Conservation (phyloP, 106 monocot genomes). For the Posidonia australis region DNA sequence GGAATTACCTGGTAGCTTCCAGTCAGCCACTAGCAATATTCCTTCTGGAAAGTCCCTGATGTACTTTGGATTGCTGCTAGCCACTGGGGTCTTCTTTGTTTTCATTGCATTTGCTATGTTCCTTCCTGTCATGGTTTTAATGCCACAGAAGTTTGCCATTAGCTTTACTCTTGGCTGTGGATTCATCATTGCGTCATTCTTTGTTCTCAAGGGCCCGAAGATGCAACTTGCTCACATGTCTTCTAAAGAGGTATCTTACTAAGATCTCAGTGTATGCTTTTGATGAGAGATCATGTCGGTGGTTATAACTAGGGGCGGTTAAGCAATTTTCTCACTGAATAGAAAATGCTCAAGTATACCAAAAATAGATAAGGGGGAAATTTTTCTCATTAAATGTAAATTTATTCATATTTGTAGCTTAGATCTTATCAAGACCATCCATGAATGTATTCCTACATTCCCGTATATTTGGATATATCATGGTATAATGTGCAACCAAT, state of each 20-base stretch:
- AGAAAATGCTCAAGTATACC: too few relatives aligned
- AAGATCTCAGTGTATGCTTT: not conserved
- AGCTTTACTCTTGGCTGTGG: constrained; percentile 87
- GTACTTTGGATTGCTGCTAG: constrained; percentile 80
- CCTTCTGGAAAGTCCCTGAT: constrained; percentile 81
- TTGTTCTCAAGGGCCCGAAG: constrained; percentile 86
- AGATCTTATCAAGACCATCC: too few relatives aligned
- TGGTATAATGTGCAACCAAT: too few relatives aligned
- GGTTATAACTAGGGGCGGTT: too few relatives aligned
- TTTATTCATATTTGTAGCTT: too few relatives aligned
- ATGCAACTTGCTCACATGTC: constrained; percentile 87
- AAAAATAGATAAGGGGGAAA: too few relatives aligned
- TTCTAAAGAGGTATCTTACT: constrained; percentile 66
- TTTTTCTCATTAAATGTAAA: too few relatives aligned
- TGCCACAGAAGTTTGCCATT: constrained; percentile 99
- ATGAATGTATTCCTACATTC: too few relatives aligned
- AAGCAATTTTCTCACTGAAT: too few relatives aligned
- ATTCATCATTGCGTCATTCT: constrained; percentile 86
- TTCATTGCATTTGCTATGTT: constrained; percentile 82
- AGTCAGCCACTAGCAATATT: constrained; percentile 63
- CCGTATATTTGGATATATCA: too few relatives aligned
- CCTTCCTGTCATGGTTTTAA: constrained; percentile 76
- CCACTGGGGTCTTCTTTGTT: constrained; percentile 75
- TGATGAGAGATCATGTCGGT: too few relatives aligned
- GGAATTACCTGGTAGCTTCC: constrained; percentile 78